Evolutionary conservation across 164 flowering plant species (phyloP), one percentile per base, ranked within the genome.

Genomic region (Vitis rotundifolia): DNA sequence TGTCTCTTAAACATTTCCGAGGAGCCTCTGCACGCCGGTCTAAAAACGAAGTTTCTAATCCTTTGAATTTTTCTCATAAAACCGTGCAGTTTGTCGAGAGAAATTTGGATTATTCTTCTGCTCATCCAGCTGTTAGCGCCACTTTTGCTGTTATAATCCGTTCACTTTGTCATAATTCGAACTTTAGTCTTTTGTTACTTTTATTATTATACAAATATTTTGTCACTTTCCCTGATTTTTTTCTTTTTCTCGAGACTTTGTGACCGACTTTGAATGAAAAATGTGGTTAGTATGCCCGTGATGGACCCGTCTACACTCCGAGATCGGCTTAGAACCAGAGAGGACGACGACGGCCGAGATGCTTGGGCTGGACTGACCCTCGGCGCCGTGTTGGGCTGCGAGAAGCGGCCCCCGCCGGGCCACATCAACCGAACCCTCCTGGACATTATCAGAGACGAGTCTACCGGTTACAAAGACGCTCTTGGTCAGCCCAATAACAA

Each of bases 401-500:
- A 76, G 12, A 73, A 73, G 65, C 71, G 47, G 14, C 69, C 59
- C 5, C 31, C 11, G 12, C 29, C 66, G 4, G 59, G 65, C 48
- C 77, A 63, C 59, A 19, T 74, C 18, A 82, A 65, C 69, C 70
- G 84, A 49, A 87, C 94, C 0, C 85, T 93, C 19, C 69, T 85
- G 7, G 98, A 93, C 68, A 71, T 88, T 10, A 86, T 89, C 68
- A 79, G 82, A 8, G 87, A 84, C 16, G 89, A 79, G n/a, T 76
- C 87, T 2, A 31, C 47, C 47, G 63, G 69, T 37, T 71, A 65
- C 57, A 73, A 72, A 31, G 72, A 52, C 14, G 58, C 68, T 2
- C 15, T 57, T 19, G 71, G 58, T 2, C 67, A 53, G 44, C 44
- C 44, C 7, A 3, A 37, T 5, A 22, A 22, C 49, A 69, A 66